These are phyloP conservation scores for Talaromyces marneffei DNA, from an alignment of 2,329 filamentous ascomycete species.

Conservation along the genomic window DNA sequence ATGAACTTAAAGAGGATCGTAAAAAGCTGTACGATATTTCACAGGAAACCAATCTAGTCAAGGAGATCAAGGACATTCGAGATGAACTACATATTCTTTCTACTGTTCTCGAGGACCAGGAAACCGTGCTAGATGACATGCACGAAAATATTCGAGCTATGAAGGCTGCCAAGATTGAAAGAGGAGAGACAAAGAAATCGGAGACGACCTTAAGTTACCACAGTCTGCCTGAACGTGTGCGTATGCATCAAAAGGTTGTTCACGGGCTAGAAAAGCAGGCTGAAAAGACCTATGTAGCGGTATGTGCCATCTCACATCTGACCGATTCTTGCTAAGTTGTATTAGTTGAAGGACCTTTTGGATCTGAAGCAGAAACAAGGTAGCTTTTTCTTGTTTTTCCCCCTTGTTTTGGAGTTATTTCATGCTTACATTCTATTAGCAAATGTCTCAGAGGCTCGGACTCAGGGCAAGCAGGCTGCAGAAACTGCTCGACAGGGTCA, in stretches of 20 bases:
- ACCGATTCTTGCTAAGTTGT: not conserved
- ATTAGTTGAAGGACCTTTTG: not conserved
- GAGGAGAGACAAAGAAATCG: not conserved
- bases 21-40: conserved; percentile 5
- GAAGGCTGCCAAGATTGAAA: not conserved
- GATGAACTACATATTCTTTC: conserved; percentile 9
- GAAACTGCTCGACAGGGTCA: conserved; percentile 6
- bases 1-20: conserved; percentile 3
- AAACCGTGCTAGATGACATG: conserved; percentile 7
- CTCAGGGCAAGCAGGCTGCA: conserved; percentile 6
- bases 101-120: conserved; percentile 1
- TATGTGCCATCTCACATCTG: not conserved
- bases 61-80: conserved; percentile 9
- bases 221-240: not conserved
- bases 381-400: not conserved
- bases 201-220: not conserved
- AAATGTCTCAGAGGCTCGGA: conserved; percentile 8
- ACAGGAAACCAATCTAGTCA: not conserved
- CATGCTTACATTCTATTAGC: not conserved
- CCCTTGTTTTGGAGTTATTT: not conserved
- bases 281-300: not conserved
- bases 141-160: not conserved
- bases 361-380: not conserved
- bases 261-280: not conserved
- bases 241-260: not conserved